These are phyloP conservation scores for Phylloboletellus chloephorus DNA, from an alignment of 1,284 basidiomycete genomes.

Conservation along the genomic window DNA sequence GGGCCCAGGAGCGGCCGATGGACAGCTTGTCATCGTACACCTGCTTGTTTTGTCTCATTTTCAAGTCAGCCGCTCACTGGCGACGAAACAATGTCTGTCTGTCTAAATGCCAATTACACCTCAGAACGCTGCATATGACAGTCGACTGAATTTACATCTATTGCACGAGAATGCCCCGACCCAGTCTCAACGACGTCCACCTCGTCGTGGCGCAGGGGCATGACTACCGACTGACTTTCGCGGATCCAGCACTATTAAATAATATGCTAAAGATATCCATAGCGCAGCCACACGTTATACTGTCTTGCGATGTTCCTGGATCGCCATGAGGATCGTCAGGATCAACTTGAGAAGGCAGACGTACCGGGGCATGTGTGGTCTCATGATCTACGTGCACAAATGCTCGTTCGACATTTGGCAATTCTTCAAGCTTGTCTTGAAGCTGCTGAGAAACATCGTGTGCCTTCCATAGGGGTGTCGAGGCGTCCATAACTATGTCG, in stretches of 20 bases:
- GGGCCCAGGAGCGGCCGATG: constrained; percentile 1
- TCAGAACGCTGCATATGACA: no score
- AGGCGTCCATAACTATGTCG: constrained; percentile 89
- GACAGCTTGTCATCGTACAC: constrained; percentile 13
- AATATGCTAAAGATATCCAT: background rate
- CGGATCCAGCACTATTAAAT: background rate
- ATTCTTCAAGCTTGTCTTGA: constrained; percentile 89
- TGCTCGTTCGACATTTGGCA: constrained; percentile 88
- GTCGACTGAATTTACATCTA: no score
- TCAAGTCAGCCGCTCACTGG: constrained; percentile 25
- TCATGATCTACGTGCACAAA: constrained; percentile 96
- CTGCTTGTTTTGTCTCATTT: constrained; percentile 31
- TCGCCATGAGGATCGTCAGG: background rate
- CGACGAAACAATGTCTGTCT: no score
- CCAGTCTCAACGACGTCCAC: no score
- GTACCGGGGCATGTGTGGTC: constrained; percentile 75
- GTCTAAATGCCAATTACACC: no score
- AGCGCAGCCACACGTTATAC: constrained; percentile 8
- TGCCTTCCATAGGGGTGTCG: constrained; percentile 86
- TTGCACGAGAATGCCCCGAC: no score
- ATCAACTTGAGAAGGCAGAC: constrained; percentile 22
- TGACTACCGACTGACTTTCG: no score
- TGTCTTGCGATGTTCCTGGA: constrained; percentile 32
- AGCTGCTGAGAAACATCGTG: constrained; percentile 90
- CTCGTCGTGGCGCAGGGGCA: no score